These are phyloP conservation scores for Phytophthora cryptogea DNA, from an alignment of 352 stramenopile species.

Conservation along the genomic window DNA sequence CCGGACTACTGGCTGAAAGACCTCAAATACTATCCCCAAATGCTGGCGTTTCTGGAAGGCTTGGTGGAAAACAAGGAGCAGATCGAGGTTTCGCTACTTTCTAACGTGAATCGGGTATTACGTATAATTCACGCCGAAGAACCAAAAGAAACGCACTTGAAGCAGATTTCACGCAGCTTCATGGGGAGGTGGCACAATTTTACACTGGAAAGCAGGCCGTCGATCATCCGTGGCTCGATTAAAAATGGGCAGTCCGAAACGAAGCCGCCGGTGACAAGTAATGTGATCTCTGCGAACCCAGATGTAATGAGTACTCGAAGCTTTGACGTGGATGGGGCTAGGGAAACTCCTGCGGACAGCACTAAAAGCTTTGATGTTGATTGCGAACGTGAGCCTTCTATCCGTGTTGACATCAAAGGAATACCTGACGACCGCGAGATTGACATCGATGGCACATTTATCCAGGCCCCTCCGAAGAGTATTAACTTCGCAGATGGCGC, in stretches of 20 bases:
- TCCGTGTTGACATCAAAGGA: conserved; percentile 56
- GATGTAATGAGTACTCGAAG: conserved; percentile 35
- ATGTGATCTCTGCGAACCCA: conserved; percentile 8
- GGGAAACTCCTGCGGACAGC: conserved; percentile 23
- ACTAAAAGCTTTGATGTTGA: conserved; percentile 67
- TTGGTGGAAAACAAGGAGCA: conserved; percentile 54
- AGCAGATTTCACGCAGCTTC: conserved; percentile 61
- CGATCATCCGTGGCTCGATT: conserved; percentile 29
- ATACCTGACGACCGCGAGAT: conserved; percentile 53
- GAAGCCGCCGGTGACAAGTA: conserved; percentile 21
- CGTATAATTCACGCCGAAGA: conserved; percentile 72
- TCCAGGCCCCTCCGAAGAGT: conserved; percentile 58
- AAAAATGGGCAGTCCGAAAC: conserved; percentile 24
- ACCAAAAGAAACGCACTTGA: conserved; percentile 49
- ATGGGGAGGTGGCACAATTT: conserved; percentile 84
- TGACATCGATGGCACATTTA: conserved; percentile 36
- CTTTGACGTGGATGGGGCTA: conserved; percentile 71
- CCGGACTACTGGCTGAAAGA: conserved; percentile 60
- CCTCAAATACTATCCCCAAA: conserved; percentile 65
- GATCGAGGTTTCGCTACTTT: conserved; percentile 54
- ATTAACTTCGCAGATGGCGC: conserved; percentile 69
- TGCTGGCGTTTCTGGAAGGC: conserved; percentile 62
- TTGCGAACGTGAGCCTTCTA: conserved; percentile 42
- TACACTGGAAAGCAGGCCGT: conserved; percentile 53
- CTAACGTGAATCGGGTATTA: conserved; percentile 77